Conservation (phyloP, 1,139 yeast genomes). For the Suhomyces panamericanus region DNA sequence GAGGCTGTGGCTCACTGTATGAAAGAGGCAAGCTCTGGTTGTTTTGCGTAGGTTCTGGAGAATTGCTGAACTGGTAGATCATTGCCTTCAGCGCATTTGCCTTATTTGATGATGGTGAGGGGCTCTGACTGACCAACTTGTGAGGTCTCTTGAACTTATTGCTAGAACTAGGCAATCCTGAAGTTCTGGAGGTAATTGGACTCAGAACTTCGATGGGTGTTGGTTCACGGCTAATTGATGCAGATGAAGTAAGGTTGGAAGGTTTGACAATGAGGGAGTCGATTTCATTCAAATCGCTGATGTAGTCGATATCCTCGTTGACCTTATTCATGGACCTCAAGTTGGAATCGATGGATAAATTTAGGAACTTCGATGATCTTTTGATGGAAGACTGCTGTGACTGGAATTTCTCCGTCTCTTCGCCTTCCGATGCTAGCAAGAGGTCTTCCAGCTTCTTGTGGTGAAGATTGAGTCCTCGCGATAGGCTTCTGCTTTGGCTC, state of each 20-base stretch:
- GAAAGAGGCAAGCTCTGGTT: background rate
- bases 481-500: conserved; percentile 2
- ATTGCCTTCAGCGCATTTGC: conserved; percentile 11
- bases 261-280: conserved; percentile 21
- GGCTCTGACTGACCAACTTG: conserved; percentile 46
- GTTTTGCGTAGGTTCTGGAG: conserved; percentile 7
- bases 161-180: conserved; percentile 14
- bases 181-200: conserved; percentile 18
- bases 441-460: conserved; percentile 12
- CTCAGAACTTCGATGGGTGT: conserved; percentile 23
- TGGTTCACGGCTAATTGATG: conserved; percentile 17
- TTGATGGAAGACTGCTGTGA: conserved; percentile 35
- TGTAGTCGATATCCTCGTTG: conserved; percentile 26
- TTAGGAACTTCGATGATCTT: conserved; percentile 49
- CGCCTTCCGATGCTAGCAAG: conserved; percentile 13
- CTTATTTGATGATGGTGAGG: conserved; percentile 38
- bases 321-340: conserved; percentile 16
- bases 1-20: conserved; percentile 1
- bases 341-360: conserved; percentile 45
- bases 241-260: conserved; percentile 1
- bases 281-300: conserved; percentile 33
- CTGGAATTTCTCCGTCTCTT: conserved; percentile 22
- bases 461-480: conserved; percentile 3
- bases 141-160: conserved; percentile 52
- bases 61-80: conserved; percentile 13